Evolutionary conservation across 2,329 filamentous ascomycete species (phyloP).

Genomic region (Sarocladium kiliense): DNA sequence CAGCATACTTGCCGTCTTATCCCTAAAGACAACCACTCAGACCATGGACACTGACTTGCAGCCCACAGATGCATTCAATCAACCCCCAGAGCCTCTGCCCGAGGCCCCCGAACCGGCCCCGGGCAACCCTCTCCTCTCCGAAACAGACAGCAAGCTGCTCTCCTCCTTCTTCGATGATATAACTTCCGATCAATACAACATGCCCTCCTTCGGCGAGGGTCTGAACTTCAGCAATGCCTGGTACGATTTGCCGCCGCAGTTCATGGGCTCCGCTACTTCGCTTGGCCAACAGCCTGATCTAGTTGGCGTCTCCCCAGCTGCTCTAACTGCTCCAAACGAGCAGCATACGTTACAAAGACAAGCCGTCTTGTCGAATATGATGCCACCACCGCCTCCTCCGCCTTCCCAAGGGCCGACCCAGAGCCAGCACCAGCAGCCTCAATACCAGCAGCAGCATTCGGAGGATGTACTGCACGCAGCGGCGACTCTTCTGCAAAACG

Average conservation of each 20-base stretch:
- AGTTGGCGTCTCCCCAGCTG: not conserved
- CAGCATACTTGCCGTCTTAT: slow-evolving; percentile 3
- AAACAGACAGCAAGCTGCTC: slow-evolving; percentile 54
- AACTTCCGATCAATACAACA: slow-evolving; percentile 43
- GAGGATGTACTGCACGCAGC: slow-evolving; percentile 54
- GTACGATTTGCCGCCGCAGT: slow-evolving; percentile 56
- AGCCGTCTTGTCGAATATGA: slow-evolving; percentile 25
- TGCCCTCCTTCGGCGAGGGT: slow-evolving; percentile 45
- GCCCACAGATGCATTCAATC: slow-evolving; percentile 38
- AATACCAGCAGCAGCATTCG: slow-evolving; percentile 24
- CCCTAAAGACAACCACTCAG: too few relatives aligned
- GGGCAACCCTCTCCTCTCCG: slow-evolving; percentile 60
- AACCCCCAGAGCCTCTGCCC: slow-evolving; percentile 36
- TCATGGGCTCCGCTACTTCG: slow-evolving; percentile 62
- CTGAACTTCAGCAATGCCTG: slow-evolving; percentile 46
- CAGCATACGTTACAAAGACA: not conserved
- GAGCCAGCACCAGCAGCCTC: slow-evolving; percentile 20
- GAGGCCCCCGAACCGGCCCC: slow-evolving; percentile 56
- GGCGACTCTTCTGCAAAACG: slow-evolving; percentile 46
- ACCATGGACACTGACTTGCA: slow-evolving; percentile 26
- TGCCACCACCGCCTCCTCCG: slow-evolving; percentile 30
- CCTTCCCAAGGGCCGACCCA: slow-evolving; percentile 12
- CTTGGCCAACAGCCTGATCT: slow-evolving; percentile 46
- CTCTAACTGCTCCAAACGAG: not conserved
- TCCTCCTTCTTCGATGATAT: slow-evolving; percentile 53